Evolutionary conservation across 768 basidiomycete species (phyloP).

Genomic region (Boletus reticuloceps): DNA sequence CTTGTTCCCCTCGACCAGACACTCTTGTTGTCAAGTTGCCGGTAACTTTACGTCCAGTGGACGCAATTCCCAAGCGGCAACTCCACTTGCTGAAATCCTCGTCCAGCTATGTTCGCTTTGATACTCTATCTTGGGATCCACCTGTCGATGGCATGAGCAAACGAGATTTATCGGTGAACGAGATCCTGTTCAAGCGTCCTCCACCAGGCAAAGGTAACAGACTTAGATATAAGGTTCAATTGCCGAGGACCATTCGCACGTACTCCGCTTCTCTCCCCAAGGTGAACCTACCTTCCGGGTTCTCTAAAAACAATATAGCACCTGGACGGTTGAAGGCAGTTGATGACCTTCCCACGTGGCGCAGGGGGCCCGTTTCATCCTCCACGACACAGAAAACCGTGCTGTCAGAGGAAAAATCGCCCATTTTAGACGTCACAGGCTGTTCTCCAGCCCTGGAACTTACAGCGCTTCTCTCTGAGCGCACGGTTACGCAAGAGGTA

Average conservation of each 20-base stretch:
- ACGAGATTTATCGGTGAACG: constrained; percentile 61
- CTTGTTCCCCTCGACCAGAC: constrained; percentile 43
- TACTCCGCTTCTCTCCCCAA: constrained; percentile 26
- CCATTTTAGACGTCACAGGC: constrained; percentile 53
- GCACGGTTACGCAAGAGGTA: constrained; percentile 33
- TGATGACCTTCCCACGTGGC: constrained; percentile 39
- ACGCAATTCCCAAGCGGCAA: constrained; percentile 49
- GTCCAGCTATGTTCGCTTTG: constrained; percentile 46
- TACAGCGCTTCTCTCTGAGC: constrained; percentile 21
- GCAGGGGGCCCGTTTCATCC: constrained; percentile 29
- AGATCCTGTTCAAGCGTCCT: constrained; percentile 57
- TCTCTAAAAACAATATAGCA: constrained; percentile 14
- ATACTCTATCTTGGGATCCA: constrained; percentile 70
- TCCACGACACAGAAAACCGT: constrained; percentile 9
- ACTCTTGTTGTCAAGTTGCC: constrained; percentile 50
- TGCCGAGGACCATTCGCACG: constrained; percentile 29
- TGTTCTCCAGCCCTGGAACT: constrained; percentile 64
- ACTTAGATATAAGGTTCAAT: constrained; percentile 32
- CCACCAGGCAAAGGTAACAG: constrained; percentile 31
- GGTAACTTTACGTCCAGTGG: constrained; percentile 37
- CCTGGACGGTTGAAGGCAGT: constrained; percentile 32
- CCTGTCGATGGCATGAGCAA: constrained; percentile 63
- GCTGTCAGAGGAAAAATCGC: constrained; percentile 8
- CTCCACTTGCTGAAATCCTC: constrained; percentile 41
- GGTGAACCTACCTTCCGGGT: constrained; percentile 38